phyloP scores from a whole-genome alignment of 345 rosid genomes.

The Bruguiera sexangula region DNA sequence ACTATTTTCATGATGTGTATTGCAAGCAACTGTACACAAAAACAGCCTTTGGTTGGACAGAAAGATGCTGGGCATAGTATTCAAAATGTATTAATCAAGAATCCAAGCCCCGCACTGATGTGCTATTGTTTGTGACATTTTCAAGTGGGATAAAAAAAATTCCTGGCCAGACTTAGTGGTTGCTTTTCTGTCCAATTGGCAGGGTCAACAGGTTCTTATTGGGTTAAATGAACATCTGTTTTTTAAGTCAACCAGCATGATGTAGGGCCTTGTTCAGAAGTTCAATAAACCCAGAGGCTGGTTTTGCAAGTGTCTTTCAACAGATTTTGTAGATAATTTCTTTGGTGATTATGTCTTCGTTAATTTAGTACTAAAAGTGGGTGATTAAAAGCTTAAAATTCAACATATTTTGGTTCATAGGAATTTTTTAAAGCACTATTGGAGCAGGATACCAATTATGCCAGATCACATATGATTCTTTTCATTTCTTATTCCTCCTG shows the following conservation, averaged over 20 bases:
- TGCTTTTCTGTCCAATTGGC: background rate
- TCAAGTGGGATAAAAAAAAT: background rate
- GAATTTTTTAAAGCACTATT: too few relatives aligned
- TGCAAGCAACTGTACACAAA: background rate
- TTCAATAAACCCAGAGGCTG: too few relatives aligned
- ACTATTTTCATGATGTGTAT: background rate
- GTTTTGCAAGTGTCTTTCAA: too few relatives aligned
- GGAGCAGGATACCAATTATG: too few relatives aligned
- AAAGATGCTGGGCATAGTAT: background rate
- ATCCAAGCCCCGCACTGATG: background rate
- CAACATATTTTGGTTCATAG: too few relatives aligned
- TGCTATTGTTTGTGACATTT: background rate
- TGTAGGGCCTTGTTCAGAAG: background rate
- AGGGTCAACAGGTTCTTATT: background rate
- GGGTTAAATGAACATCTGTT: background rate
- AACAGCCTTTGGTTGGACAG: background rate
- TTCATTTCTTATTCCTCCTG: too few relatives aligned
- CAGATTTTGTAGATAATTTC: too few relatives aligned
- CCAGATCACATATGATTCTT: too few relatives aligned
- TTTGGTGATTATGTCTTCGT: too few relatives aligned
- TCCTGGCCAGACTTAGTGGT: background rate
- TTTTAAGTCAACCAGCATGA: background rate
- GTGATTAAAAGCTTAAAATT: too few relatives aligned
- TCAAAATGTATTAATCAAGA: background rate
- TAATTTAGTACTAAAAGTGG: too few relatives aligned